These are phyloP conservation scores for Rhizopogon vesiculosus DNA, from an alignment of 768 basidiomycete species.

Conservation along the genomic window DNA sequence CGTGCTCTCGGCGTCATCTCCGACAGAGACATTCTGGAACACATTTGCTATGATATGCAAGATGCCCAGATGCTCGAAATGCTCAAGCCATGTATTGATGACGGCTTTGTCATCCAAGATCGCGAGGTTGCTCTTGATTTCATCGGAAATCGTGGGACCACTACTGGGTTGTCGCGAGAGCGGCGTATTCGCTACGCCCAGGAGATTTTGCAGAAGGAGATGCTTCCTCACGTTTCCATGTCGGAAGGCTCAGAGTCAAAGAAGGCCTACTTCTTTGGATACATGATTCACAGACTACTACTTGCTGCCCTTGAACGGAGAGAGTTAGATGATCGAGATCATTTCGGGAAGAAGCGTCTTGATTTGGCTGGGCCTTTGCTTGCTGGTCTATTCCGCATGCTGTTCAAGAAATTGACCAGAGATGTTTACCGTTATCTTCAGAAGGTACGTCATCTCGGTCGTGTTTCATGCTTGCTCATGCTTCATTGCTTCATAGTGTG, in stretches of 20 bases:
- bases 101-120: conserved; percentile 97
- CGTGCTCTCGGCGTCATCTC: conserved; percentile 96
- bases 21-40: conserved; percentile 95
- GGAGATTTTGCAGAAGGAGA: conserved; percentile 97
- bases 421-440: conserved; percentile 97
- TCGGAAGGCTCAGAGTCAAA: conserved; percentile 93
- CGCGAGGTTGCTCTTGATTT: conserved; percentile 96
- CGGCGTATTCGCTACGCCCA: conserved; percentile 94
- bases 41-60: conserved; percentile 97
- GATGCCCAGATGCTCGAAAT: conserved; percentile 96
- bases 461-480: neutral
- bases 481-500: conserved; percentile 56
- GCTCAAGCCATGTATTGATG: conserved; percentile 97
- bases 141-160: conserved; percentile 97
- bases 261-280: conserved; percentile 99
- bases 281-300: conserved; percentile 96
- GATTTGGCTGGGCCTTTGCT: conserved; percentile 95
- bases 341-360: conserved; percentile 97
- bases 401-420: conserved; percentile 94
- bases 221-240: conserved; percentile 97
- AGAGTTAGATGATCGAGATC: conserved; percentile 98
- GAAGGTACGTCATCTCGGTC: conserved; percentile 54
- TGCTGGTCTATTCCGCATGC: conserved; percentile 96
- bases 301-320: conserved; percentile 91
- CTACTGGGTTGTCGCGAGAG: conserved; percentile 86